Conservation (phyloP, 352 stramenopile species). For the Globisporangium canariense region DNA sequence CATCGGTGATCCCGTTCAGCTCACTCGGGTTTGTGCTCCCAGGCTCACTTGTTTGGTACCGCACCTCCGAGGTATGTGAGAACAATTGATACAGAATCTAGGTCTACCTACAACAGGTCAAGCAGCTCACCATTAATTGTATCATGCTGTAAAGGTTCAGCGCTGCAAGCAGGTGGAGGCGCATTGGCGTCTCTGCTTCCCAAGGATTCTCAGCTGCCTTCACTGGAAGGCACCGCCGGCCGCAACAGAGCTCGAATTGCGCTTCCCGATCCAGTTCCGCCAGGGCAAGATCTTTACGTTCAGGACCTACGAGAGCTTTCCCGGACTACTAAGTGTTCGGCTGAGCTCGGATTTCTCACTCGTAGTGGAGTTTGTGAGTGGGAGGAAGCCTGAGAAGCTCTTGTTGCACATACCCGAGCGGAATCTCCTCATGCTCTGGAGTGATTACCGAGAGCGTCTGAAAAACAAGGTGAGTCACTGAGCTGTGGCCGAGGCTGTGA, state of each 20-base stretch:
- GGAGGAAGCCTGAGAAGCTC: conserved; percentile 8
- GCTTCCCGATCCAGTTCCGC: conserved; percentile 32
- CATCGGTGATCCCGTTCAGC: conserved; percentile 16
- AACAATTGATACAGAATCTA: too few species aligned
- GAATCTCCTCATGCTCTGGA: conserved; percentile 15
- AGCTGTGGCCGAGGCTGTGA: too few species aligned
- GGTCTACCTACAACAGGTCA: too few species aligned
- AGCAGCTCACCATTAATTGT: too few species aligned
- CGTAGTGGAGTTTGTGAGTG: conserved; percentile 23
- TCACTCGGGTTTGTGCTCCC: conserved; percentile 22
- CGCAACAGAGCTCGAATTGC: conserved; percentile 14
- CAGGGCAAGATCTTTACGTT: conserved; percentile 31
- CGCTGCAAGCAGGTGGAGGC: conserved; percentile 23
- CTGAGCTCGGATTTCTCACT: conserved; percentile 27
- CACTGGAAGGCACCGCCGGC: conserved; percentile 17
- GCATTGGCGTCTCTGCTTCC: conserved; percentile 24
- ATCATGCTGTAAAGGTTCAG: conserved; percentile 14
- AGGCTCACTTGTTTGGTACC: conserved; percentile 7
- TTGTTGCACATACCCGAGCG: conserved; percentile 12
- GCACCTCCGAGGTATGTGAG: not conserved
- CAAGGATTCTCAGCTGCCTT: conserved; percentile 18
- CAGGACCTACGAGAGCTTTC: conserved; percentile 30
- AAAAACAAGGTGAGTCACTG: conserved; percentile 11
- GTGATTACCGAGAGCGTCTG: conserved; percentile 19
- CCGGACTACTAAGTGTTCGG: conserved; percentile 27